phyloP scores from a whole-genome alignment of 2,329 filamentous ascomycete genomes.

The Diplodia seriata region DNA sequence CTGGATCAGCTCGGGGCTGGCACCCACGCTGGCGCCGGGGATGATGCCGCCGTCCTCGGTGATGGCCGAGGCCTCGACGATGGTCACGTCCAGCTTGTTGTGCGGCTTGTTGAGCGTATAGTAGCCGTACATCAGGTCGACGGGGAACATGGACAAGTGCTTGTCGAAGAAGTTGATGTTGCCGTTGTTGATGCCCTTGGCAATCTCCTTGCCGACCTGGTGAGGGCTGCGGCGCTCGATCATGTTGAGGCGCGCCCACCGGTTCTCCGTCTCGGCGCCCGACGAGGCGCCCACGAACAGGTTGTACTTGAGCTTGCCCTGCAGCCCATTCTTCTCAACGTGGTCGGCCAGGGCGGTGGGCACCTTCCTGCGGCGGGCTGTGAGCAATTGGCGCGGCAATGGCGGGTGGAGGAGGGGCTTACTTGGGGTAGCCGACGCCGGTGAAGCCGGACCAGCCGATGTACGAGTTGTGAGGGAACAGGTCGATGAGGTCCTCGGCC shows the following conservation, averaged over 20 bases:
- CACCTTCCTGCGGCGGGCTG: slow-evolving; percentile 67
- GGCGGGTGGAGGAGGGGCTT: slow-evolving; percentile 41
- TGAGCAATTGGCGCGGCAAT: slow-evolving; percentile 32
- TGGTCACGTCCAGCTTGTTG: slow-evolving; percentile 79
- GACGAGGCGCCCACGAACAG: slow-evolving; percentile 91
- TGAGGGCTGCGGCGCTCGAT: slow-evolving; percentile 84
- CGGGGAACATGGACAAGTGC: slow-evolving; percentile 90
- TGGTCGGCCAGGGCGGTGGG: slow-evolving; percentile 85
- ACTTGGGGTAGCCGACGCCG: slow-evolving; percentile 89
- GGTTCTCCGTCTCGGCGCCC: slow-evolving; percentile 87
- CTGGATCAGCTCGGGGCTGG: slow-evolving; percentile 83
- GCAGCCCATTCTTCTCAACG: slow-evolving; percentile 83
- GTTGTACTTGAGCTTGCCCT: slow-evolving; percentile 84
- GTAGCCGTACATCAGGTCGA: slow-evolving; percentile 79
- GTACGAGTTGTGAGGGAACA: slow-evolving; percentile 85
- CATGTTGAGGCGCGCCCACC: slow-evolving; percentile 90
- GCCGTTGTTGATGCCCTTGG: slow-evolving; percentile 88
- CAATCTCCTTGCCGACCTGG: slow-evolving; percentile 88
- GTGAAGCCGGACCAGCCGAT: slow-evolving; percentile 93
- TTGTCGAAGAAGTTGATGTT: slow-evolving; percentile 94
- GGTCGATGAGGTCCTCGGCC: slow-evolving; percentile 78
- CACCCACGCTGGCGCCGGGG: slow-evolving; percentile 83
- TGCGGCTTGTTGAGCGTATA: slow-evolving; percentile 81
- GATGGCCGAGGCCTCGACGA: slow-evolving; percentile 86
- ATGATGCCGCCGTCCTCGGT: slow-evolving; percentile 89